Evolutionary conservation across 371 early-diverging fungal genomes (phyloP), one percentile per base, ranked within the genome.

Genomic region (Mortierella sp.): DNA sequence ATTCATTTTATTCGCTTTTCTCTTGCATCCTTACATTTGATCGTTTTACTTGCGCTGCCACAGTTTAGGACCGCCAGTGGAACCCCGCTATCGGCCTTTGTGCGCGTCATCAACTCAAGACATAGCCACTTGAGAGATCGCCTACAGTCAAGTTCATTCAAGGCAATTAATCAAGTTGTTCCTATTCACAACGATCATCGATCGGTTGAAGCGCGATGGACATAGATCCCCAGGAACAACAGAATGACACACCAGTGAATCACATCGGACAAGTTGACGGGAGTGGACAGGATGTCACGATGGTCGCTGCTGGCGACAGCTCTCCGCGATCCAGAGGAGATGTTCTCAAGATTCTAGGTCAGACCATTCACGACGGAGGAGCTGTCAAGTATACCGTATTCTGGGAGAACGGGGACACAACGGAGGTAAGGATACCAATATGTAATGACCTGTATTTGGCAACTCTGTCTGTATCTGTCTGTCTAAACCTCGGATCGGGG

Each of bases 361-460:
- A 75, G 44, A 75, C 68, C 41, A 75, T 75, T 48, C 61, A 75
- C 46, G 76, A 75, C 28, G 76, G 76, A 31, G 76, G 76, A 9
- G 76, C 76, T 39, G 76, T 75, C 47, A 75, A 64, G 53, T 75
- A 75, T 34, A 75, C 76, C 14, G 76, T 75, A 7, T 53, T 63
- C 6, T 75, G 76, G 76, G 69, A 63, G 30, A 75, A 69, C 54
- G 76, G 76, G 14, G 76, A 58, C 21, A 68, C 69, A 39, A 68
- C 76, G 4, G 76, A 75, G 76, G 76, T 75, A 75, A 67, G 60
- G 17, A 47, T 4, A 37, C 23, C 30, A 32, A 17, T 48, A 27
- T 3, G 27, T 26, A 26, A 27, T 12, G 2, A 23, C 23, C 39
- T 14, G 11, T 39, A 17, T 39, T 17, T 4, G 5, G 3, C 39